Evolutionary conservation across 768 basidiomycete genomes (phyloP), one percentile per base, ranked within the genome.

Genomic region (Thelephora aurantiotincta): DNA sequence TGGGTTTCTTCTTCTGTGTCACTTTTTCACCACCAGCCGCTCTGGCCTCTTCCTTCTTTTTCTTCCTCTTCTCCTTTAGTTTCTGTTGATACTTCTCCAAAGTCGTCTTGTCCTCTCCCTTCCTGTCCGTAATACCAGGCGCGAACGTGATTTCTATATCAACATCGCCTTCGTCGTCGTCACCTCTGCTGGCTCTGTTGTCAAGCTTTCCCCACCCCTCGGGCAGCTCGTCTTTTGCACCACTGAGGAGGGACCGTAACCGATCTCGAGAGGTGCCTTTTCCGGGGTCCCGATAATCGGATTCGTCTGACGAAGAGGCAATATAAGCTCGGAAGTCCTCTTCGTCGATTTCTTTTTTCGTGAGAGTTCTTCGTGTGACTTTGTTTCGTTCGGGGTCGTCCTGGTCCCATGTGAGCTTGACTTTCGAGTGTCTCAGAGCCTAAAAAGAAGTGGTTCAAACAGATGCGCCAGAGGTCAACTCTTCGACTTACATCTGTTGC

Each of bases 341-440:
- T 50, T 93, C 84, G 44, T 96, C 92, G 22, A 98, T 82, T 60
- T 97, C 90, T 58, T 90, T 81, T 46, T 75, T 73, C 0, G 86
- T 77, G 36, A 96, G 68, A 0, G 70, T 68, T 18, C 91, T 82
- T 42, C 91, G 78, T 1, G 92, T 89, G 44, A 92, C 56, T 38
- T 78, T 78, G 48, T 72, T 74, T 35, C 94, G 82, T 57, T 92
- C 85, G 0, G 87, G 82, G 54, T 98, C 93, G 62, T 98, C 96
- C 47, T 92, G 88, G 54, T 99, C 96, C 96, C 96, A 99, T 4
- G 93, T 96, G 30, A 98, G 74, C 58, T 89, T 96, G 50, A 98
- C 94, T 69, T 91, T 96, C 12, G 96, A 99, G 61, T 98, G 93
- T 5, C 94, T 84, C 5, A 99, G 76, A 9, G 94, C 94, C 92